Evolutionary conservation across 164 flowering plant genomes (phyloP).

Genomic region (Protea cynaroides): DNA sequence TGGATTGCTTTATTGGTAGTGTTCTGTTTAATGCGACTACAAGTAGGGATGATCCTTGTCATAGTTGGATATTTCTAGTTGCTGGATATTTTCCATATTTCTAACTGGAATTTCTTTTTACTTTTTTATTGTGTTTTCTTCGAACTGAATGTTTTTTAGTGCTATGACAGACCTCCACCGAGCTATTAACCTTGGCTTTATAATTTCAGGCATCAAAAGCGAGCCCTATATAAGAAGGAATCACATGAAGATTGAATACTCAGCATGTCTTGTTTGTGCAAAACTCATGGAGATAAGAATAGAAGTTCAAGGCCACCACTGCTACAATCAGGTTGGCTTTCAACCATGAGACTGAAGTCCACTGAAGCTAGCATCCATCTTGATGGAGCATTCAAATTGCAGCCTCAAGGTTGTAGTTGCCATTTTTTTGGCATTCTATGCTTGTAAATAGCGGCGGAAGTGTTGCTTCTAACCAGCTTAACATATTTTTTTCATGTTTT

Average conservation of each 20-base stretch:
- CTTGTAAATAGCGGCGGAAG: background rate
- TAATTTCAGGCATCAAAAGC: constrained; percentile 39
- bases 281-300: background rate
- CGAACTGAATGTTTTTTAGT: background rate
- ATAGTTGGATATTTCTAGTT: too few relatives aligned
- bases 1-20: too few relatives aligned
- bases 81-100: background rate
- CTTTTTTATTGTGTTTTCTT: background rate
- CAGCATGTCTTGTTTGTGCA: background rate
- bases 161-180: background rate
- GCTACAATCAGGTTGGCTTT: background rate
- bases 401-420: constrained; percentile 12
- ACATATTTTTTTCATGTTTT: too few relatives aligned
- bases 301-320: background rate
- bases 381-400: constrained; percentile 5
- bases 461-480: too few relatives aligned
- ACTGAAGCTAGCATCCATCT: constrained; percentile 1
- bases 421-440: background rate
- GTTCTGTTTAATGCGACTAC: too few relatives aligned
- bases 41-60: too few relatives aligned
- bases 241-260: background rate
- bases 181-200: background rate
- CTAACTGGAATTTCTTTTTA: too few relatives aligned
- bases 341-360: constrained; percentile 1
- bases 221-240: constrained; percentile 37